Percentiles rank a stretch among this genome's conserved stretches.
phyloP scores from a whole-genome alignment of 352 stramenopile genomes.

The Phytophthora fragariae region DNA sequence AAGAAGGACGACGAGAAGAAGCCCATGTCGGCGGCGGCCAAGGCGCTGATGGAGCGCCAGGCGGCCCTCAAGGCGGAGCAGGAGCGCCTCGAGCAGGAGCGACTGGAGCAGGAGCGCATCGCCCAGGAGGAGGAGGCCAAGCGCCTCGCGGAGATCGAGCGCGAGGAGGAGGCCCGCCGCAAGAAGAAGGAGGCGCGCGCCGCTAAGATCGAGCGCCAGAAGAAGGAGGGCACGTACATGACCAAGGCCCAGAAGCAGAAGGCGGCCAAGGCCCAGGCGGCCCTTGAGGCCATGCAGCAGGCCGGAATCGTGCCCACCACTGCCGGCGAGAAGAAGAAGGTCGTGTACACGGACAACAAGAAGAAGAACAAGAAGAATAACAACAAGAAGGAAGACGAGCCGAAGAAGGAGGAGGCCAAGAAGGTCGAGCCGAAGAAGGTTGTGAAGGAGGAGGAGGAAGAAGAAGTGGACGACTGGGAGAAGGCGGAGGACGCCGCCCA shows the following conservation, averaged over 20 bases:
- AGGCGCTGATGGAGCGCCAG: conserved; percentile 79
- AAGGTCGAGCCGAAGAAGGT: conserved; percentile 35
- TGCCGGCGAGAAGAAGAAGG: conserved; percentile 89
- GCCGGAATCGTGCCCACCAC: conserved; percentile 85
- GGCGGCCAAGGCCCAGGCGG: conserved; percentile 85
- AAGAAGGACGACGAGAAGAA: conserved; percentile 82
- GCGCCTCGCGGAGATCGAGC: conserved; percentile 51
- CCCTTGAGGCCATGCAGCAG: conserved; percentile 93
- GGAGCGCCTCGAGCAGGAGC: conserved; percentile 70
- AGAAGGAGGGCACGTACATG: conserved; percentile 98
- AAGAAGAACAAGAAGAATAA: conserved; percentile 77
- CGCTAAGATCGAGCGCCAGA: conserved; percentile 94
- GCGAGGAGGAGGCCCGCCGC: conserved; percentile 66
- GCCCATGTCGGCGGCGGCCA: conserved; percentile 74
- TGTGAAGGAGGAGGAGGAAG: conserved; percentile 66
- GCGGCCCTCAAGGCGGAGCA: conserved; percentile 75
- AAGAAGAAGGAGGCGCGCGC: conserved; percentile 89
- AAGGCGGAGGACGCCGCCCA: conserved; percentile 51
- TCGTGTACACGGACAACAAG: conserved; percentile 93
- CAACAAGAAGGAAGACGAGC: conserved; percentile 43
- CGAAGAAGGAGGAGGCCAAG: conserved; percentile 49
- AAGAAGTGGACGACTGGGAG: conserved; percentile 80
- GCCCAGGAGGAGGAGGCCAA: conserved; percentile 77
- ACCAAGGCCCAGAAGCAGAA: conserved; percentile 99
- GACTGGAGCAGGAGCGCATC: conserved; percentile 63